phyloP scores from a whole-genome alignment of 225 moss, liverwort and hornwort genomes.

The Polytrichum formosum region DNA sequence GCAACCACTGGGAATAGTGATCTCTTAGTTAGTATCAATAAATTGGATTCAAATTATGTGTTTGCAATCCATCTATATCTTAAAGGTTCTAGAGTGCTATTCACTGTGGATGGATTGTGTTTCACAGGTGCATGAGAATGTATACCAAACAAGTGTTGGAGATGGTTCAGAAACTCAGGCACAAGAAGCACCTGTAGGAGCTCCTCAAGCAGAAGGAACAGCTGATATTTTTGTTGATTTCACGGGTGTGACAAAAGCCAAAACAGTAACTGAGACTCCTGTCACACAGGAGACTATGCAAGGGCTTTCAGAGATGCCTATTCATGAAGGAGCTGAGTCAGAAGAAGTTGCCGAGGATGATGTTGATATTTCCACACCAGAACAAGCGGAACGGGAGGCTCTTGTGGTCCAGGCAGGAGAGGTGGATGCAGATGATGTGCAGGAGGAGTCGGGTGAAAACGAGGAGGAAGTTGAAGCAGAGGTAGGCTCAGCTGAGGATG shows the following conservation, averaged over 20 bases:
- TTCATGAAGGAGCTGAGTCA: background rate
- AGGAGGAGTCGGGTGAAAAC: slow-evolving; percentile 34
- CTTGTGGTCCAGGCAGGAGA: slow-evolving; percentile 18
- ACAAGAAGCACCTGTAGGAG: slow-evolving; percentile 12
- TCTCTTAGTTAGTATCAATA: background rate
- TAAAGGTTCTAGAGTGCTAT: too few species aligned
- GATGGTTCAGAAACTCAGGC: slow-evolving; percentile 27
- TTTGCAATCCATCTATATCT: background rate
- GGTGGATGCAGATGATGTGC: slow-evolving; percentile 26
- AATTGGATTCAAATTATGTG: background rate
- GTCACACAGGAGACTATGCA: slow-evolving; percentile 32
- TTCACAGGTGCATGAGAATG: slow-evolving; percentile 24
- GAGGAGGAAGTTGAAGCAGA: slow-evolving; percentile 43
- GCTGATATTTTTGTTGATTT: slow-evolving; percentile 1
- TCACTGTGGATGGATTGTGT: background rate
- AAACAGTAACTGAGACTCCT: slow-evolving; percentile 30
- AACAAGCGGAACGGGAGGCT: slow-evolving; percentile 24
- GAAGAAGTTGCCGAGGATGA: slow-evolving; percentile 3
- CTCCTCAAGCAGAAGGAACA: slow-evolving; percentile 13
- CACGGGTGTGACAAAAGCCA: background rate
- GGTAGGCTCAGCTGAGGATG: slow-evolving; percentile 28
- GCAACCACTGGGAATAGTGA: background rate
- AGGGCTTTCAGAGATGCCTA: slow-evolving; percentile 6
- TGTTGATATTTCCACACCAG: slow-evolving; percentile 18
- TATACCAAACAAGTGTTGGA: slow-evolving; percentile 11